phyloP scores from a whole-genome alignment of 805 yeast genomes.

The Candida parachauliodes region DNA sequence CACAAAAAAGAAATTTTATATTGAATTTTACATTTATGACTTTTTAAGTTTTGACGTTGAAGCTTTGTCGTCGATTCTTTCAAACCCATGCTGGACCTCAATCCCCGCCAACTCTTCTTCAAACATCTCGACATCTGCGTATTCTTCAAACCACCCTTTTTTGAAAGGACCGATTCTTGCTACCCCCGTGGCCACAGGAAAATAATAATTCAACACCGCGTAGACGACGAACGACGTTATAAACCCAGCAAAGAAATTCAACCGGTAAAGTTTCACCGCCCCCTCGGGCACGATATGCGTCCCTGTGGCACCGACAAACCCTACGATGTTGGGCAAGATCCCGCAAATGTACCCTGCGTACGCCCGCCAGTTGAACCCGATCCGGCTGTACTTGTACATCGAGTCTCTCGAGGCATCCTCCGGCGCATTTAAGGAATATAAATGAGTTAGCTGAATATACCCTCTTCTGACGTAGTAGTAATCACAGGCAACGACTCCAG shows the following conservation, averaged over 20 bases:
- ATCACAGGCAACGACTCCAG: conserved; percentile 41
- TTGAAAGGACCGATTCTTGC: conserved; percentile 37
- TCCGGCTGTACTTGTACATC: conserved; percentile 55
- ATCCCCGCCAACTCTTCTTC: conserved; percentile 38
- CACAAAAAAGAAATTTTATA: too few relatives aligned
- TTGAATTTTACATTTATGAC: background rate
- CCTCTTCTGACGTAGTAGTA: conserved; percentile 68
- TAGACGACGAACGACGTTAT: conserved; percentile 54
- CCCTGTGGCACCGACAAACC: conserved; percentile 81
- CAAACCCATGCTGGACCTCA: conserved; percentile 18
- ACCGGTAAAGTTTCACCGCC: conserved; percentile 66
- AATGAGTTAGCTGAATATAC: conserved; percentile 55
- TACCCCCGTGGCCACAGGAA: conserved; percentile 44
- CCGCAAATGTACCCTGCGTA: conserved; percentile 77
- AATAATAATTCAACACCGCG: conserved; percentile 46
- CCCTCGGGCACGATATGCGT: conserved; percentile 67
- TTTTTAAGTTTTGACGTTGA: background rate
- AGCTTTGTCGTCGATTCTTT: background rate
- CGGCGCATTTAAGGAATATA: conserved; percentile 49
- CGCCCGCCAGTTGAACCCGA: conserved; percentile 83
- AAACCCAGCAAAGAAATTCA: conserved; percentile 79
- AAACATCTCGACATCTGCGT: conserved; percentile 62
- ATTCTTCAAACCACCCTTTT: conserved; percentile 60
- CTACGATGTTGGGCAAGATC: conserved; percentile 78
- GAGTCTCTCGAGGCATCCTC: conserved; percentile 25